phyloP scores from a whole-genome alignment of 805 yeast species.

The Lipomyces yamadae region DNA sequence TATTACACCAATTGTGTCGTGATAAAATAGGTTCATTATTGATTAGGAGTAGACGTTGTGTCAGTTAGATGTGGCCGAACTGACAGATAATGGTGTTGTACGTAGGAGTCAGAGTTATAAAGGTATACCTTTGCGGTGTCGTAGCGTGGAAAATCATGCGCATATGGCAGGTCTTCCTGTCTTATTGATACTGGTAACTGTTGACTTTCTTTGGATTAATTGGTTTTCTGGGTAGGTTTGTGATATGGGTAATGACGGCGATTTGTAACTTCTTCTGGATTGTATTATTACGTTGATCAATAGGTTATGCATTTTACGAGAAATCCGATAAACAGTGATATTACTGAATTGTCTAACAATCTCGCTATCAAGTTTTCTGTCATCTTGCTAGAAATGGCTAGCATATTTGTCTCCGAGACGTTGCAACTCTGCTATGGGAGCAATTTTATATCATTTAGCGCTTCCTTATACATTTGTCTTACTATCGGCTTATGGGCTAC shows the following conservation, averaged over 20 bases:
- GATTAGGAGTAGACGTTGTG: not conserved
- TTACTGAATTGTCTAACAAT: not conserved
- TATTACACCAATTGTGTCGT: not conserved
- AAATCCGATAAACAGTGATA: not conserved
- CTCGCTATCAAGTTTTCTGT: too few species aligned
- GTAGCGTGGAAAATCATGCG: not conserved
- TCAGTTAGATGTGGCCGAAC: not conserved
- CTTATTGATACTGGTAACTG: not conserved
- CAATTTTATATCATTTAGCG: too few species aligned
- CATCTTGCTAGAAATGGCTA: too few species aligned
- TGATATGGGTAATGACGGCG: not conserved
- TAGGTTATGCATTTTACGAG: not conserved
- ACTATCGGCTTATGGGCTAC: too few species aligned
- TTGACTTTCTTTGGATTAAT: not conserved
- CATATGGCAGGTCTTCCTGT: not conserved
- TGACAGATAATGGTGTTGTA: not conserved
- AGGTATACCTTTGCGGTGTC: not conserved
- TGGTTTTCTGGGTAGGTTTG: not conserved
- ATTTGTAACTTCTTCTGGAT: slow-evolving; percentile 2
- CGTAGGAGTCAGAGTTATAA: not conserved
- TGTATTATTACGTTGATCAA: not conserved
- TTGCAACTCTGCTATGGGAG: too few species aligned
- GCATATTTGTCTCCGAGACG: too few species aligned
- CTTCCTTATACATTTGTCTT: too few species aligned
- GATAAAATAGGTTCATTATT: not conserved